These are phyloP conservation scores for Naegleria lovaniensis DNA, from an alignment of 208 protist genomes.

Conservation along the genomic window DNA sequence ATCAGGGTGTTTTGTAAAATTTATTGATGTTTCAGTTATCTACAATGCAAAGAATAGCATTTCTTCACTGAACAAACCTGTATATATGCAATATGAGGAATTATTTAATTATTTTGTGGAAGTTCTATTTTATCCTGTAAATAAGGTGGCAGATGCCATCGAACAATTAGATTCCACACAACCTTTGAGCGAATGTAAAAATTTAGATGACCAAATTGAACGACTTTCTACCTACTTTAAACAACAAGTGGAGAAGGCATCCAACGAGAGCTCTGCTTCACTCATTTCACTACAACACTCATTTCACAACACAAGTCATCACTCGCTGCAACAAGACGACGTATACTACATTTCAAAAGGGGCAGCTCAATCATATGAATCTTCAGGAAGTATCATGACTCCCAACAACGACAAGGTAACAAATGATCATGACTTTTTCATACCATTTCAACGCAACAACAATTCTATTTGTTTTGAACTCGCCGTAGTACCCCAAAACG, in stretches of 20 bases:
- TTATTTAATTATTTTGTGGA: slow-evolving; percentile 18
- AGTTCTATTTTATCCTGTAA: background rate
- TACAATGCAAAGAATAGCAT: background rate
- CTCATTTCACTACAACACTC: no score
- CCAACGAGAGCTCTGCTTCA: background rate
- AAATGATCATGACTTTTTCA: background rate
- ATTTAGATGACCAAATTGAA: slow-evolving; percentile 1
- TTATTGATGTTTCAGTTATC: background rate
- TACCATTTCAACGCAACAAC: background rate
- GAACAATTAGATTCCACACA: background rate
- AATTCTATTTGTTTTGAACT: background rate
- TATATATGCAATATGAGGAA: background rate
- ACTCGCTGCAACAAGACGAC: background rate
- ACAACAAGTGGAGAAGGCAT: background rate
- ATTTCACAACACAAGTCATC: background rate
- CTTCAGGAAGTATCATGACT: no score
- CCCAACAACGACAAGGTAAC: background rate
- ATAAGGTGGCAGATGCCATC: background rate
- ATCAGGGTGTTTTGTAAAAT: background rate
- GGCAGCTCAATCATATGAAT: no score
- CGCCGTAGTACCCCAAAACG: background rate
- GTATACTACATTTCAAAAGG: background rate
- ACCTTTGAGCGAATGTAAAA: background rate
- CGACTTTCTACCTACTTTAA: background rate
- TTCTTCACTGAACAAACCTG: background rate